Base-by-base conservation (phyloP, 768 basidiomycete genomes). In the Suillus subalutaceus region DNA sequence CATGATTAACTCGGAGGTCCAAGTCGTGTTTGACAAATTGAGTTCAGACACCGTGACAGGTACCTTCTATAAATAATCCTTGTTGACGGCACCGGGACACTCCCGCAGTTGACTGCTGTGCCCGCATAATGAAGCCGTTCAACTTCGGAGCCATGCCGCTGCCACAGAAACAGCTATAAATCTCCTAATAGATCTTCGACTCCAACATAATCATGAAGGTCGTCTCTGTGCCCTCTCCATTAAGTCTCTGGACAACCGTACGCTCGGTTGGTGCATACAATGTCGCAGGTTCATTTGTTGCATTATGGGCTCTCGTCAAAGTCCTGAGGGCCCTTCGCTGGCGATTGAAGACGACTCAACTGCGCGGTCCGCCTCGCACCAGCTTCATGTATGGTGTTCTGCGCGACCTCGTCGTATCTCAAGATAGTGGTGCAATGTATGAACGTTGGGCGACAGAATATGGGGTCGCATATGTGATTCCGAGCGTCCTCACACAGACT, bases 361-460 rank as follows among this genome's bases (percentile, higher is more conserved):
- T 75, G 1, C 46, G 55, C 41, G 74, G 74, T 20, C 73, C 74
- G n/a, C 67, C 69, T 3, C 69, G 66, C 12, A 46, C 60, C 18
- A 69, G 68, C 26, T 62, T 72, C 23, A 18, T 71, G 13, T 75
- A 65, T 12, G 74, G 72, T 2, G 66, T 71, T 3, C 64, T 63
- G 7, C 67, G 66, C 23, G 63, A 57, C 8, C 43, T 67, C n/a
- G 6, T 50, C 13, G 18, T 46, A 5, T 62, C 69, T 0, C 41
- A 55, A 0, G 65, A 71, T 20, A 2, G 63, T 0, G 69, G 69
- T 0, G 40, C 64, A 16, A 9, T 69, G 3, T 74, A 74, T 12
- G 74, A 75, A 62, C 44, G 46, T 0, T 75, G 74, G 72, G 72
- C 72, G 0, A 40, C 66, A 13, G 68, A 69, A 26, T 75, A 70